Evolutionary conservation across 2,329 filamentous ascomycete genomes (phyloP).

Genomic region (Penicillium sp.): DNA sequence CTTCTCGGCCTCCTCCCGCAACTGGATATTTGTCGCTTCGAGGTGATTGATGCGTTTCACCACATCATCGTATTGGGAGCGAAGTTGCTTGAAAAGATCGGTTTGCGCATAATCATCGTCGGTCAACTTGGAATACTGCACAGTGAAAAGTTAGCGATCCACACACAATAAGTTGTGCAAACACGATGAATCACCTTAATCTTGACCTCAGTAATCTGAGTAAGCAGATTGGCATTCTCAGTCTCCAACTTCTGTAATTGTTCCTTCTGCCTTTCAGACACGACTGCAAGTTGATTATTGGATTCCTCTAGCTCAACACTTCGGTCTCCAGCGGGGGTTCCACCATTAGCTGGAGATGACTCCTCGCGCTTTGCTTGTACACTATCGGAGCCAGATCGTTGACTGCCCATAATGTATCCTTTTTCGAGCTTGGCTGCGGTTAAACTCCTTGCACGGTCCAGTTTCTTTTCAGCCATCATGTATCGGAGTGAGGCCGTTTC

Average conservation of each 20-base stretch:
- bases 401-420: conserved; percentile 73
- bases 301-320: conserved; percentile 72
- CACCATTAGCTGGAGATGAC: conserved; percentile 58
- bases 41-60: conserved; percentile 89
- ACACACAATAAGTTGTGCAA: background rate
- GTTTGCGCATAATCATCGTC: conserved; percentile 95
- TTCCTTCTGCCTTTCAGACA: conserved; percentile 80
- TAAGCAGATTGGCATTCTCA: conserved; percentile 72
- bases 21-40: conserved; percentile 81
- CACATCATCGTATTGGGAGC: conserved; percentile 86
- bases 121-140: conserved; percentile 66
- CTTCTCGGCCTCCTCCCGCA: conserved; percentile 83
- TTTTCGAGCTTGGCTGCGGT: conserved; percentile 92
- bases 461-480: conserved; percentile 91
- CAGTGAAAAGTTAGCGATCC: conserved; percentile 7
- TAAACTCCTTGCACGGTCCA: conserved; percentile 83
- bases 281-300: conserved; percentile 74
- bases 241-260: conserved; percentile 77
- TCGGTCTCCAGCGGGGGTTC: conserved; percentile 51
- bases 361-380: conserved; percentile 53
- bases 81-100: conserved; percentile 89
- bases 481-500: conserved; percentile 88
- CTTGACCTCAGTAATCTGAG: conserved; percentile 76
- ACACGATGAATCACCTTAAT: conserved; percentile 46
- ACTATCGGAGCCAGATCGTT: conserved; percentile 49